These are phyloP conservation scores for Ogataea pini DNA, from an alignment of 805 yeast species.

Conservation along the genomic window DNA sequence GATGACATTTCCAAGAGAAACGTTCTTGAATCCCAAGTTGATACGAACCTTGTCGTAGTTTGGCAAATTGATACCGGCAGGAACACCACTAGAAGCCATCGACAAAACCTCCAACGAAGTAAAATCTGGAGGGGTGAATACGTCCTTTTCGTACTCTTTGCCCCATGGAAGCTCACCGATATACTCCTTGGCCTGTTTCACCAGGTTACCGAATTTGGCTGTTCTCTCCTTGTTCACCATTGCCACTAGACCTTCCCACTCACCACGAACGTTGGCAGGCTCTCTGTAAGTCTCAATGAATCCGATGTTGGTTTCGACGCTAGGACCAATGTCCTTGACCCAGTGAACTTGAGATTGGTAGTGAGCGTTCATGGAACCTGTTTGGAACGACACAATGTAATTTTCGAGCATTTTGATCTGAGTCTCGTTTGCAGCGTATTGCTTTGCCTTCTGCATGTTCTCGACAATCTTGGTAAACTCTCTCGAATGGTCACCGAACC, in stretches of 20 bases:
- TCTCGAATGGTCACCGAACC: conserved; percentile 74
- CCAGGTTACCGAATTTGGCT: conserved; percentile 71
- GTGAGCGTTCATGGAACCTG: conserved; percentile 85
- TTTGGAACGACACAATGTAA: conserved; percentile 68
- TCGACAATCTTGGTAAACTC: conserved; percentile 64
- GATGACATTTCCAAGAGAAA: conserved; percentile 82
- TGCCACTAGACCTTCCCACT: conserved; percentile 90
- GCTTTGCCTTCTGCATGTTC: conserved; percentile 55
- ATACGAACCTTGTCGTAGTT: conserved; percentile 88
- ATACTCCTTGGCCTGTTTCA: conserved; percentile 62
- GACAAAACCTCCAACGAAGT: conserved; percentile 87
- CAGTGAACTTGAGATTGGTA: conserved; percentile 80
- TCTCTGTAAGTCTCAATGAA: conserved; percentile 93
- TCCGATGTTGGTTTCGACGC: conserved; percentile 79
- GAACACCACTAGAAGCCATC: conserved; percentile 86
- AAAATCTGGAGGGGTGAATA: conserved; percentile 90
- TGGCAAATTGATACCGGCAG: conserved; percentile 92
- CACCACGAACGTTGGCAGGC: conserved; percentile 89
- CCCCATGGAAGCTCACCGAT: conserved; percentile 79
- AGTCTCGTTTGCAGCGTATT: conserved; percentile 70
- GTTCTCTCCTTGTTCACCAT: conserved; percentile 89
- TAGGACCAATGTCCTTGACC: conserved; percentile 86
- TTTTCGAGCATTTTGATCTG: conserved; percentile 65
- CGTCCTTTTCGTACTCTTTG: conserved; percentile 72
- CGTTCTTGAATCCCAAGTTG: conserved; percentile 84